A percentile compares a stretch with the other conserved stretches of the same genome.
These are phyloP conservation scores for Cercospora sp. DNA, from an alignment of 2,329 filamentous ascomycete species.

Conservation along the genomic window DNA sequence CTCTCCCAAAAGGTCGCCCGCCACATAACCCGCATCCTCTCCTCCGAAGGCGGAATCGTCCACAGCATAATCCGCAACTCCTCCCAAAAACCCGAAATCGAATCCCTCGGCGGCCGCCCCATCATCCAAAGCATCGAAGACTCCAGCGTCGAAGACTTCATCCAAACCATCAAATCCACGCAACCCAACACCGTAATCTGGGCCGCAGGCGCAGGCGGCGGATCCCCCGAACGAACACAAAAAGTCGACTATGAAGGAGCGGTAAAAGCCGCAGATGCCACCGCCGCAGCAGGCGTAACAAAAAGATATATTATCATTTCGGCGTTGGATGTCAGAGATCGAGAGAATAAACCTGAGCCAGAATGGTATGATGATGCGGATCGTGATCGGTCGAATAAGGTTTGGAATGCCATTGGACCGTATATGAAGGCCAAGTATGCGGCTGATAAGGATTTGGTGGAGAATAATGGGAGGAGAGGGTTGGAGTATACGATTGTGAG, in stretches of 20 bases:
- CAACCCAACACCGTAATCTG: constrained; percentile 40
- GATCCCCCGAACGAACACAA: constrained; percentile 56
- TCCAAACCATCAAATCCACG: constrained; percentile 39
- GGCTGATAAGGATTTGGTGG: constrained; percentile 45
- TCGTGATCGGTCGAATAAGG: constrained; percentile 38
- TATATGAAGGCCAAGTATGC: constrained; percentile 48
- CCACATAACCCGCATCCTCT: constrained; percentile 38
- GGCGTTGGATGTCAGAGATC: constrained; percentile 57
- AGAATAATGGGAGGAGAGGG: constrained; percentile 41
- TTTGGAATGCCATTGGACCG: constrained; percentile 44
- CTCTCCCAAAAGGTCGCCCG: constrained; percentile 40
- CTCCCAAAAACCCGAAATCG: constrained; percentile 40
- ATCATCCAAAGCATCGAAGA: constrained; percentile 48
- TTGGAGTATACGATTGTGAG: constrained; percentile 51
- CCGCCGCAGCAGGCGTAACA: constrained; percentile 56
- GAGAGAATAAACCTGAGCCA: constrained; percentile 41
- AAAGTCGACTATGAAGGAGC: constrained; percentile 65
- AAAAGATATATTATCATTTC: constrained; percentile 65
- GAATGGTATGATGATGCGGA: constrained; percentile 49
- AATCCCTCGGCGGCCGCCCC: constrained; percentile 45
- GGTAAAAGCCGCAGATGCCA: constrained; percentile 61
- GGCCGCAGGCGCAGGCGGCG: constrained; percentile 37
- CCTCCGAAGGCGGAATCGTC: constrained; percentile 33
- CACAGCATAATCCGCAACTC: constrained; percentile 37
- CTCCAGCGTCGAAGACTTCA: constrained; percentile 42